Conservation (phyloP, 2,329 filamentous ascomycete species). For the Acrocalymma vagum region DNA sequence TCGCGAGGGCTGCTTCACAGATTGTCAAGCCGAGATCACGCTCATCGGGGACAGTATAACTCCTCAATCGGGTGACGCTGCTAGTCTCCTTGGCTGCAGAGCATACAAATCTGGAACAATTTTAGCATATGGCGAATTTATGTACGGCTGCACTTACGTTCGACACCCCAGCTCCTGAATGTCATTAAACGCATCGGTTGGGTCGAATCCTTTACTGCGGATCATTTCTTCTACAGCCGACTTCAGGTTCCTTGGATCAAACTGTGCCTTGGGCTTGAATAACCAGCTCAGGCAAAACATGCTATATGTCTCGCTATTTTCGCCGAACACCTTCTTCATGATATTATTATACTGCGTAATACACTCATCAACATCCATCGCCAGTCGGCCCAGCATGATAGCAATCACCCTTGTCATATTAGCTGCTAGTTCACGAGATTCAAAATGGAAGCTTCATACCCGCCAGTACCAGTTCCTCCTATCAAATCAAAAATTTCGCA, state of each 20-base stretch:
- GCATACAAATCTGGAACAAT: conserved; percentile 11
- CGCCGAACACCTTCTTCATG: conserved; percentile 1
- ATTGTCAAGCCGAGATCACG: conserved; percentile 25
- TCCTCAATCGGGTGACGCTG: conserved; percentile 50
- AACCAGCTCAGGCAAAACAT: not conserved
- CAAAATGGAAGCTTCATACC: conserved; percentile 17
- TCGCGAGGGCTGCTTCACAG: conserved; percentile 35
- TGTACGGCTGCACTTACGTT: not conserved
- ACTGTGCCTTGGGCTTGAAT: not conserved
- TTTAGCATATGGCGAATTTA: no score
- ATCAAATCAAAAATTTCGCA: conserved; percentile 33
- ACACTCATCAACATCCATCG: conserved; percentile 21
- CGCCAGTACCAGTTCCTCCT: conserved; percentile 34
- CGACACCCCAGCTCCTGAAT: not conserved
- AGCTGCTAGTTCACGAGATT: not conserved
- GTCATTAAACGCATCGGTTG: not conserved
- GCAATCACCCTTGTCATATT: conserved; percentile 22
- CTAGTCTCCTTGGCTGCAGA: conserved; percentile 46
- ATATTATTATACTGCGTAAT: conserved; percentile 5
- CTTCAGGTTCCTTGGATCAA: conserved; percentile 8
- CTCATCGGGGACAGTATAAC: conserved; percentile 15
- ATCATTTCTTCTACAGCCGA: conserved; percentile 6
- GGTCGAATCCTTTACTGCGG: not conserved
- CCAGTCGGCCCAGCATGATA: conserved; percentile 26
- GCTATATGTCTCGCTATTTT: not conserved